phyloP scores from a whole-genome alignment of 306 rosid species.

The Quercus mongolica region DNA sequence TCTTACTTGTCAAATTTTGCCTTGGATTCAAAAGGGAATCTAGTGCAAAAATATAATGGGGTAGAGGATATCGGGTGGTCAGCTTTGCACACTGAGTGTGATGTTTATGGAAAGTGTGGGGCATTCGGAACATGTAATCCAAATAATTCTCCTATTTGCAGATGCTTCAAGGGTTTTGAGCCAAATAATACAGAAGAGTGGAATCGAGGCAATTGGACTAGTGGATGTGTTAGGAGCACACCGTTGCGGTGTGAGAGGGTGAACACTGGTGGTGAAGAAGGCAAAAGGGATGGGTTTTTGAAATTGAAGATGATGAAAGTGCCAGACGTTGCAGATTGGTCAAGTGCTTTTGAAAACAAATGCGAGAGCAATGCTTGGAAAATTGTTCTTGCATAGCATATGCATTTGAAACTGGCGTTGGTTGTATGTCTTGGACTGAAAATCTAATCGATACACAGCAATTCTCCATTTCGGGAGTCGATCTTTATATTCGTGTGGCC shows the following conservation, averaged over 20 bases:
- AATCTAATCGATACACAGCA: not conserved
- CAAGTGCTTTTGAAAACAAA: slow-evolving; percentile 7
- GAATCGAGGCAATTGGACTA: not conserved
- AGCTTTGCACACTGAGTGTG: slow-evolving; percentile 5
- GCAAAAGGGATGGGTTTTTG: slow-evolving; percentile 23
- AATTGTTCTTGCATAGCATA: slow-evolving; percentile 37
- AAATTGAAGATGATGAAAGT: slow-evolving; percentile 26
- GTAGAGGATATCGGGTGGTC: not conserved
- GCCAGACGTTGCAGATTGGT: slow-evolving; percentile 21
- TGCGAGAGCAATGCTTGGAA: slow-evolving; percentile 19
- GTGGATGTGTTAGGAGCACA: slow-evolving; percentile 17
- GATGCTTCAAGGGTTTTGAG: slow-evolving; percentile 26
- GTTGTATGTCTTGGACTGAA: not conserved
- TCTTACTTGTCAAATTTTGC: not conserved
- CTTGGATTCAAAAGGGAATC: slow-evolving; percentile 16
- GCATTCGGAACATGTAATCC: slow-evolving; percentile 7
- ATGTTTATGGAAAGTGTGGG: slow-evolving; percentile 27
- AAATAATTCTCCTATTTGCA: not conserved
- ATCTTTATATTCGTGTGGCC: not conserved
- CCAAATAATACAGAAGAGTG: slow-evolving; percentile 10
- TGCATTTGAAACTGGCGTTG: slow-evolving; percentile 24
- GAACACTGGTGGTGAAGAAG: not conserved
- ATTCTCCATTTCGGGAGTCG: not conserved
- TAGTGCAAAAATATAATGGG: not conserved
- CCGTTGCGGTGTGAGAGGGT: slow-evolving; percentile 23